Base-by-base conservation (phyloP, 345 rosid genomes). In the Anastatica hierochuntica region DNA sequence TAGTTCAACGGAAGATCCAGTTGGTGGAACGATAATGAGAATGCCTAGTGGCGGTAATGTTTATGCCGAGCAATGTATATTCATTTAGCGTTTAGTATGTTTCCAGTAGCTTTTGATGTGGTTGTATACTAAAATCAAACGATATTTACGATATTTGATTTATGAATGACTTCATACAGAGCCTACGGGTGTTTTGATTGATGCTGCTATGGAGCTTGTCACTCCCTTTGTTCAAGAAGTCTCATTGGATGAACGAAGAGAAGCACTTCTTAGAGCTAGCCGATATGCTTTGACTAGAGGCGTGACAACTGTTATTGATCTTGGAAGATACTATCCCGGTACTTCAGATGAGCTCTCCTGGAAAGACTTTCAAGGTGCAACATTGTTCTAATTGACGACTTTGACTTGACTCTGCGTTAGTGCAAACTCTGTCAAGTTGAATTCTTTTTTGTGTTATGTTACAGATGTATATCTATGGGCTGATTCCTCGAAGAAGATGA, bases 391-490 rank as follows among this genome's bases (percentile, higher is more conserved):
- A 14, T n/a, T 14, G 14, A 60, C 49, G 24, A 21, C n/a, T n/a
- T n/a, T n/a, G n/a, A 21, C 24, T 2, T 2, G 2, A 21, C 2
- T 21, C 33, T 29, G 2, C 6, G 33, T 44, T 24, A 43, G 53
- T 45, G 26, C 33, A 11, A 36, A 11, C 3, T 29, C 42, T 6
- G 45, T 38, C 1, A 4, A 26, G 40, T 36, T 53, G 4, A 26
- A 37, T 37, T 2, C 40, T 45, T 14, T 9, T 62, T 39, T 60
- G 2, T n/a, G 1, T 50, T 51, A 15, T 54, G 43, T 56, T 56
- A 56, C 73, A 90, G 95, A 84, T 69, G 90, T 90, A 36, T 86
- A 81, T 72, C 78, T 76, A 43, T 86, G 95, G 95, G 97, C 88
- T 49, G 86, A 77, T 72, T 69, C 80, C 44, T 74, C 59, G 8